Conservation (phyloP, 2,329 filamentous ascomycete genomes). For the Onygenales sp. region DNA sequence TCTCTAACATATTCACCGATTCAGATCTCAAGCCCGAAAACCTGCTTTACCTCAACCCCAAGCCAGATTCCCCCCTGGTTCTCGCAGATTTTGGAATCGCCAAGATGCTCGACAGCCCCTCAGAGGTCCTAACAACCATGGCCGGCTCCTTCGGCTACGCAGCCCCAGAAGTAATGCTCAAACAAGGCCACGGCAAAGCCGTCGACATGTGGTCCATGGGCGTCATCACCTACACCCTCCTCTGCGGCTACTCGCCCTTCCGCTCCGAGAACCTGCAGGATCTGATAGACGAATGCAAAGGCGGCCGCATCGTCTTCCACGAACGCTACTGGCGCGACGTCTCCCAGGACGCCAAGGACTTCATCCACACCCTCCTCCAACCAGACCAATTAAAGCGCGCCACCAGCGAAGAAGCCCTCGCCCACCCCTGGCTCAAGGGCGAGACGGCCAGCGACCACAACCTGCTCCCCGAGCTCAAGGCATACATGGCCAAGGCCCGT, state of each 20-base stretch:
- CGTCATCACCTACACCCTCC: slow-evolving; percentile 95
- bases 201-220: slow-evolving; percentile 99
- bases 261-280: slow-evolving; percentile 87
- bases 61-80: slow-evolving; percentile 71
- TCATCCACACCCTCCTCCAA: slow-evolving; percentile 74
- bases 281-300: slow-evolving; percentile 87
- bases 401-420: slow-evolving; percentile 69
- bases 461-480: slow-evolving; percentile 91
- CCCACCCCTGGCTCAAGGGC: slow-evolving; percentile 82
- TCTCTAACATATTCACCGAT: slow-evolving; percentile 2
- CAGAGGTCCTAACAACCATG: slow-evolving; percentile 94
- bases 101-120: slow-evolving; percentile 87
- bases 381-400: slow-evolving; percentile 67
- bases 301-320: slow-evolving; percentile 80
- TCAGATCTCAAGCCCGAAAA: slow-evolving; percentile 97
- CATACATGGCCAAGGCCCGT: slow-evolving; percentile 83
- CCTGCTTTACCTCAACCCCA: slow-evolving; percentile 78
- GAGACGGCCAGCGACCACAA: slow-evolving; percentile 91
- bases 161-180: slow-evolving; percentile 95
- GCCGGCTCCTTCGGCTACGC: slow-evolving; percentile 97
- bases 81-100: slow-evolving; percentile 97
- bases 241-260: slow-evolving; percentile 98
- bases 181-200: slow-evolving; percentile 92
- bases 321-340: slow-evolving; percentile 98
- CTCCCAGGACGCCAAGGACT: slow-evolving; percentile 88